A percentile compares a stretch with the other conserved stretches of the same genome.
Evolutionary conservation across 139 green algal genomes (phyloP).

Genomic region (Tetraselmis striata): DNA sequence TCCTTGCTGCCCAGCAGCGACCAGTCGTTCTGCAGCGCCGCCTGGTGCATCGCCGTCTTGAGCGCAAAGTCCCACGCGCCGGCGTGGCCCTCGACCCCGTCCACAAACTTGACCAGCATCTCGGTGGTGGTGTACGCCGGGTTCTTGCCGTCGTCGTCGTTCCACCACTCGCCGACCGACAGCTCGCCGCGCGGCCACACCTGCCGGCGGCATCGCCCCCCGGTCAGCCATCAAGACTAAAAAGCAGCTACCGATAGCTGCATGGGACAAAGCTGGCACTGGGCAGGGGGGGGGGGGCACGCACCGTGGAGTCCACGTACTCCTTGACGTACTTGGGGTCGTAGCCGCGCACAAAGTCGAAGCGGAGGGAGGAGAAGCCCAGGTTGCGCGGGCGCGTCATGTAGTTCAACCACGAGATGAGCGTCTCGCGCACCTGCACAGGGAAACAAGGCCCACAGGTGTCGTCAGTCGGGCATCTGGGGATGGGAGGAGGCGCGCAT

Average conservation of each 20-base stretch:
- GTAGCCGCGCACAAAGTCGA: constrained; percentile 26
- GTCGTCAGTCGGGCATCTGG: no score
- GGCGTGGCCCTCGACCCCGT: constrained; percentile 7
- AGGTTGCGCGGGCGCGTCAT: constrained; percentile 18
- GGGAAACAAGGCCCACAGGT: no score
- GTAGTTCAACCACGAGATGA: constrained; percentile 19
- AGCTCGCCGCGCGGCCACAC: constrained; percentile 15
- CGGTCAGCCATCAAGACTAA: no score
- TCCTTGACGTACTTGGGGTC: constrained; percentile 11
- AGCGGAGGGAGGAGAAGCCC: constrained; percentile 15
- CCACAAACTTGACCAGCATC: constrained; percentile 20
- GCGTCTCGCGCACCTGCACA: constrained; percentile 7
- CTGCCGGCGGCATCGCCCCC: no score
- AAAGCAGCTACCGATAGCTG: no score
- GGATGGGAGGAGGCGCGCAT: no score
- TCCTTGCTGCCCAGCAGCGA: constrained; percentile 21
- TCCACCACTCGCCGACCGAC: constrained; percentile 25
- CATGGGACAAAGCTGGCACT: no score
- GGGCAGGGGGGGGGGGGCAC: no score
- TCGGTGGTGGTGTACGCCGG: constrained; percentile 12
- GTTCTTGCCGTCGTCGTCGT: constrained; percentile 9
- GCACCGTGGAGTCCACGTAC: constrained; percentile 13
- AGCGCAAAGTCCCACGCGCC: constrained; percentile 26
- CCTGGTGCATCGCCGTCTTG: constrained; percentile 19
- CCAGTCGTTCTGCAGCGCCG: constrained; percentile 9